Evolutionary conservation across 768 basidiomycete genomes (phyloP), one percentile per base, ranked within the genome.

Genomic region (Phanerodontia chrysosporium): DNA sequence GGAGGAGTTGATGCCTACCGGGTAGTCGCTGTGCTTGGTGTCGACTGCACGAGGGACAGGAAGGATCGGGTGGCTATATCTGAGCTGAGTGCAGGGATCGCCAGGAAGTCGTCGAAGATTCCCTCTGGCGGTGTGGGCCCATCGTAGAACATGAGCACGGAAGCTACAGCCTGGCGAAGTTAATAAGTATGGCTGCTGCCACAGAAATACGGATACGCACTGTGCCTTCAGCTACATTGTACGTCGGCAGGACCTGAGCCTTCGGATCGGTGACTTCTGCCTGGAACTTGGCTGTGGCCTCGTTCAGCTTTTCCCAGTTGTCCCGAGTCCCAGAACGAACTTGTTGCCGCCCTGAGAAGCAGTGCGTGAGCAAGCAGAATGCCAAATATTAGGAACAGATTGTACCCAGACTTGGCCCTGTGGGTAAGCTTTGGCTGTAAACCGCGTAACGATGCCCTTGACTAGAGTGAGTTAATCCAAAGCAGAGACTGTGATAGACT

Each of bases 321-420:
- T 53, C 52, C 22, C 59, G 5, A 64, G 59, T 35, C 32, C 32
- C 32, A 35, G 32, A 44, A 69, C 73, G 4, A 61, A 67, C 28
- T 84, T 75, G 1, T 76, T 21, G 0, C 84, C 85, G 4, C 83
- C 83, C 83, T 85, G 52, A 25, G 22, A 24, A 18, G 18, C 4
- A 18, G 39, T 12, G 39, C n/a, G 29, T 7, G 30, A 7, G 49
- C 2, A 22, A n/a, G n/a, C 14, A 32, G 6, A 2, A 30, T 4
- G 7, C 9, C 18, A 4, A 16, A 16, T 6, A 49, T 4, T 4
- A 18, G 10, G 51, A n/a, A 51, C 18, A 51, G 4, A 30, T 18
- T 78, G 14, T 70, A 86, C 85, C 85, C 84, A 87, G 57, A 87
- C 80, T 69, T 78, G 67, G 0, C 72, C 71, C 69, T 86, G 84